phyloP scores from a whole-genome alignment of 306 rosid genomes.

The Vigna reflexopilosa region DNA sequence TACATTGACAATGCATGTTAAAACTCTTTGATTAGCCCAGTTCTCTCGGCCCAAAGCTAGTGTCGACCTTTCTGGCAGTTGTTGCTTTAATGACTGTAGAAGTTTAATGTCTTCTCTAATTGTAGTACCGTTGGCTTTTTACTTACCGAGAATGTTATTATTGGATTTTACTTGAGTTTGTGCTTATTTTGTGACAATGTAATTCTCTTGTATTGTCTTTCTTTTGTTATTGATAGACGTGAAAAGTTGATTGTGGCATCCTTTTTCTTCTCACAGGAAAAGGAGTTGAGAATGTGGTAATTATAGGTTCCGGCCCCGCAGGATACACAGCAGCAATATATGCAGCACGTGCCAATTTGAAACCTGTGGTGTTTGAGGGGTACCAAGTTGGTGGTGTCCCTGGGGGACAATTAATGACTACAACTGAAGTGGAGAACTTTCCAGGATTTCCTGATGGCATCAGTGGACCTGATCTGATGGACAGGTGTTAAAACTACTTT shows the following conservation, averaged over 20 bases:
- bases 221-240: constrained; percentile 8
- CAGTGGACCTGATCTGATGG: constrained; percentile 97
- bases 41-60: not conserved
- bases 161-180: constrained; percentile 7
- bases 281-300: constrained; percentile 83
- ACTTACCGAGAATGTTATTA: not conserved
- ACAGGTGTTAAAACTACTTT: constrained; percentile 59
- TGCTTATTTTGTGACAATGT: constrained; percentile 23
- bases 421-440: constrained; percentile 95
- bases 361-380: constrained; percentile 94
- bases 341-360: constrained; percentile 95
- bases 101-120: constrained; percentile 27
- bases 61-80: constrained; percentile 9
- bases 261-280: constrained; percentile 53
- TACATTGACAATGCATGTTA: not conserved
- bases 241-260: constrained; percentile 25
- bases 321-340: constrained; percentile 96
- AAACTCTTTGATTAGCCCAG: not conserved
- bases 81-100: constrained; percentile 28
- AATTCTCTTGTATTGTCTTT: constrained; percentile 26
- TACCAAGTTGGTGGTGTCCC: constrained; percentile 93
- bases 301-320: constrained; percentile 95
- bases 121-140: constrained; percentile 6
- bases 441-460: constrained; percentile 98
- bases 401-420: constrained; percentile 97